Percentiles rank a stretch among this genome's conserved stretches.
phyloP scores from a whole-genome alignment of 441 rosid genomes.

The Mallotus japonicus region DNA sequence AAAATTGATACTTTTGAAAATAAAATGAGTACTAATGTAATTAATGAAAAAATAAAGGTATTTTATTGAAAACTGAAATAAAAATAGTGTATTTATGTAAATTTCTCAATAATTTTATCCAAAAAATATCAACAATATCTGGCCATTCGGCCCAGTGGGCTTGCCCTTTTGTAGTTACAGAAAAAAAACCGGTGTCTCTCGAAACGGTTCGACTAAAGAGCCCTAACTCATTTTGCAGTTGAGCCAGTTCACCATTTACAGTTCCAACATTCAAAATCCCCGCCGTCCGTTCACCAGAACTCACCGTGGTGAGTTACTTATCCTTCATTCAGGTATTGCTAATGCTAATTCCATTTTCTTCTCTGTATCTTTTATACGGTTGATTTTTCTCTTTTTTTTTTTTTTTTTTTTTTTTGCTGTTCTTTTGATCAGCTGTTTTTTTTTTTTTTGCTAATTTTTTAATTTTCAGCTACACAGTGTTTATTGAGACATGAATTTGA shows the following conservation, averaged over 20 bases:
- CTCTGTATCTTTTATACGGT: background rate
- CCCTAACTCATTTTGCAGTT: background rate
- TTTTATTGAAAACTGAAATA: too few relatives aligned
- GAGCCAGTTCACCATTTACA: background rate
- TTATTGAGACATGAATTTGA: conserved; percentile 36
- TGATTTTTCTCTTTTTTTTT: background rate
- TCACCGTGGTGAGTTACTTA: background rate
- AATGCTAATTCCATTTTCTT: background rate
- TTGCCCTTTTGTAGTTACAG: background rate
- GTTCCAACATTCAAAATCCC: background rate
- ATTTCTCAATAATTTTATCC: too few relatives aligned
- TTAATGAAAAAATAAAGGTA: too few relatives aligned
- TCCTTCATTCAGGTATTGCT: background rate
- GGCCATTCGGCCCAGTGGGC: background rate
- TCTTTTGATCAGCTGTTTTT: background rate
- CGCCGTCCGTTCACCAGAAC: background rate
- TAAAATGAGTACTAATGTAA: too few relatives aligned
- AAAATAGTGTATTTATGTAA: too few relatives aligned
- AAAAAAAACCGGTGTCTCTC: background rate
- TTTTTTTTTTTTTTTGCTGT: background rate
- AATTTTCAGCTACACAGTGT: background rate
- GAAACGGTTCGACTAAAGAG: background rate
- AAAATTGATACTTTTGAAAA: too few relatives aligned
- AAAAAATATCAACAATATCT: too few relatives aligned
- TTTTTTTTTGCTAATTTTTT: background rate